Percentiles rank a stretch among this genome's conserved stretches.
Evolutionary conservation across 2,329 filamentous ascomycete species (phyloP).

Genomic region (Madurella mycetomatis): DNA sequence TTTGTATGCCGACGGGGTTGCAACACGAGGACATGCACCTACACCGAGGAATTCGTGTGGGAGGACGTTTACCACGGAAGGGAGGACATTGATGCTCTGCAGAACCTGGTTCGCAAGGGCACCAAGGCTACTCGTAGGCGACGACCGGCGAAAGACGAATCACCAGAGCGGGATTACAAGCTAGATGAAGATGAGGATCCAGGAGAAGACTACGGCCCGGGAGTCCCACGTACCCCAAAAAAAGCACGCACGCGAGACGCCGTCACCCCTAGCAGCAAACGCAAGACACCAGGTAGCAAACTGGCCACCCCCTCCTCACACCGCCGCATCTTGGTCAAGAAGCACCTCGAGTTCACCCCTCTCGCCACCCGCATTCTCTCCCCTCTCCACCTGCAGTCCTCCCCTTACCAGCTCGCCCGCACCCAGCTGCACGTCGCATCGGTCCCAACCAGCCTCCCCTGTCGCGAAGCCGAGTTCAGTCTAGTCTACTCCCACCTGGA

Average conservation of each 20-base stretch:
- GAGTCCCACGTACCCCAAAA: constrained; percentile 34
- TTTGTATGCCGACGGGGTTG: constrained; percentile 89
- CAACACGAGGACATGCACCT: constrained; percentile 81
- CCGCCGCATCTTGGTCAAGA: constrained; percentile 66
- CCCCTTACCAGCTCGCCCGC: constrained; percentile 87
- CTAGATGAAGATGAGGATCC: constrained; percentile 31
- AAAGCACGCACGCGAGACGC: constrained; percentile 30
- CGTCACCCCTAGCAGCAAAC: constrained; percentile 51
- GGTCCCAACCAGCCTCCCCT: constrained; percentile 83
- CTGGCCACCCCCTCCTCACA: constrained; percentile 40
- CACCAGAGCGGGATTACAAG: constrained; percentile 31
- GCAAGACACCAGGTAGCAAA: constrained; percentile 44
- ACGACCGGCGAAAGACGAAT: constrained; percentile 25
- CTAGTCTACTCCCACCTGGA: constrained; percentile 92
- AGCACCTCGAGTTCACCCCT: constrained; percentile 90
- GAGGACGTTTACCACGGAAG: constrained; percentile 73
- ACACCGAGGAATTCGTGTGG: constrained; percentile 90
- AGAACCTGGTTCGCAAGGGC: constrained; percentile 60
- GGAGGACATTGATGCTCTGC: constrained; percentile 61
- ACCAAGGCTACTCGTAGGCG: constrained; percentile 67
- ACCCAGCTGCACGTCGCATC: constrained; percentile 89
- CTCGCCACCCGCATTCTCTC: constrained; percentile 83
- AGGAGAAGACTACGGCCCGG: constrained; percentile 33
- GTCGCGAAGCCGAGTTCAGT: constrained; percentile 85
- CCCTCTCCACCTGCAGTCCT: constrained; percentile 67